A percentile compares a stretch with the other conserved stretches of the same genome.
phyloP scores from a whole-genome alignment of 1,139 yeast species.

The Yamadazyma jaroonii region DNA sequence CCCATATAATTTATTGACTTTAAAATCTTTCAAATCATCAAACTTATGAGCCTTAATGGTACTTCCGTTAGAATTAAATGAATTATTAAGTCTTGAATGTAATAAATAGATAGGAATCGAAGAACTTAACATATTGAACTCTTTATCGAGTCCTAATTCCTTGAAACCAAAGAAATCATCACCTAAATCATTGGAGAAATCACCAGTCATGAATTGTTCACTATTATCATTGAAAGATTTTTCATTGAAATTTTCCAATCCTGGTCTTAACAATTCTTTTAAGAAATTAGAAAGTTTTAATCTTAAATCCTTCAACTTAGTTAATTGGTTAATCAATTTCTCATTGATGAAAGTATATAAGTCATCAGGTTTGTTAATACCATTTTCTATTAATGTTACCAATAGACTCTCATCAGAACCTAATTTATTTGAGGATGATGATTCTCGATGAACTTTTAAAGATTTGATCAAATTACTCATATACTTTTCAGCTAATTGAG shows the following conservation, averaged over 20 bases:
- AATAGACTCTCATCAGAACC: conserved; percentile 49
- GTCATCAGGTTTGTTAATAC: conserved; percentile 76
- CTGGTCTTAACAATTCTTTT: conserved; percentile 81
- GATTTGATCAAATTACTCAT: conserved; percentile 72
- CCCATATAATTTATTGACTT: conserved; percentile 47
- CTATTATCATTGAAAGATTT: conserved; percentile 83
- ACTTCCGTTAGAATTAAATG: conserved; percentile 40
- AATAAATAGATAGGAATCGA: conserved; percentile 87
- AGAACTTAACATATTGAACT: conserved; percentile 80
- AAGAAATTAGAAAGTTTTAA: conserved; percentile 68
- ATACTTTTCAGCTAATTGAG: conserved; percentile 83
- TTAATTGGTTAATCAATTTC: conserved; percentile 65
- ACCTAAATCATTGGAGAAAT: conserved; percentile 87
- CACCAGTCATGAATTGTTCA: conserved; percentile 93
- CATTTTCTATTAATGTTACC: conserved; percentile 75
- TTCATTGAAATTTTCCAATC: conserved; percentile 71
- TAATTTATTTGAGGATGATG: conserved; percentile 49
- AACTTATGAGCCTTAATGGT: conserved; percentile 51
- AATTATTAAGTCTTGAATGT: conserved; percentile 70
- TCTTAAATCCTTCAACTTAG: conserved; percentile 67
- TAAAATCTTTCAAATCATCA: conserved; percentile 58
- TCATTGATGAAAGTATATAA: conserved; percentile 74
- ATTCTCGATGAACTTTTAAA: conserved; percentile 67
- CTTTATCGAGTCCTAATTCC: conserved; percentile 91
- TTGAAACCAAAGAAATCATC: conserved; percentile 97